These are phyloP conservation scores for Leucosporidium yakuticum DNA, from an alignment of 768 basidiomycete genomes.

Conservation along the genomic window DNA sequence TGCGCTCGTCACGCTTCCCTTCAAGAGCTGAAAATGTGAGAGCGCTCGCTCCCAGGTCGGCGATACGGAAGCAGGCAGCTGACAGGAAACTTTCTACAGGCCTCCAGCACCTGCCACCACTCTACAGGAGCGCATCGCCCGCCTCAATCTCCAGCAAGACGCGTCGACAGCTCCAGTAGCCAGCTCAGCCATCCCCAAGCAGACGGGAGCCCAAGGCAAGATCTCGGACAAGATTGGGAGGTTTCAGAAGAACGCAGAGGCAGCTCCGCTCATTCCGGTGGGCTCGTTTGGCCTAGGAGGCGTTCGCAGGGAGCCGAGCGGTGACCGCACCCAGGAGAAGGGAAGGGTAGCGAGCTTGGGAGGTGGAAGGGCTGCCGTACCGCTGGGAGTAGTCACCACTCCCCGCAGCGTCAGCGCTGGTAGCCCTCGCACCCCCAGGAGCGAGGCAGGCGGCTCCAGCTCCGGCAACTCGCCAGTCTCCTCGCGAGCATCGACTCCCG, in stretches of 20 bases:
- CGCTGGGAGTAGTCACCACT: conserved; percentile 20
- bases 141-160: conserved; percentile 10
- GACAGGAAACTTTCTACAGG: no score
- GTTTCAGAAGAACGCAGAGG: conserved; percentile 22
- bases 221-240: conserved; percentile 21
- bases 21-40: no score
- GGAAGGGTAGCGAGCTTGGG: conserved; percentile 22
- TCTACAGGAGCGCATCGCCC: conserved; percentile 18
- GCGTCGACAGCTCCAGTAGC: background rate
- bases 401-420: conserved; percentile 8
- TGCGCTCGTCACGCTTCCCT: no score
- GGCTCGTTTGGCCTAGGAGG: conserved; percentile 8
- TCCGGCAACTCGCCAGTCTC: background rate
- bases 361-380: conserved; percentile 19
- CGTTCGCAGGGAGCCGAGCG: background rate
- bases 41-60: no score
- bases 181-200: background rate
- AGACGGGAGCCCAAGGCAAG: background rate
- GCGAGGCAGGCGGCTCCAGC: conserved; percentile 6
- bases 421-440: background rate
- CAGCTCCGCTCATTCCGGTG: conserved; percentile 8
- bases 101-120: background rate
- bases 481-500: background rate
- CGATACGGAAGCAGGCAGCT: no score
- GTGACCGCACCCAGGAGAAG: background rate